Conservation (phyloP, 176 grass and related monocot species). For the Otatea glauca region DNA sequence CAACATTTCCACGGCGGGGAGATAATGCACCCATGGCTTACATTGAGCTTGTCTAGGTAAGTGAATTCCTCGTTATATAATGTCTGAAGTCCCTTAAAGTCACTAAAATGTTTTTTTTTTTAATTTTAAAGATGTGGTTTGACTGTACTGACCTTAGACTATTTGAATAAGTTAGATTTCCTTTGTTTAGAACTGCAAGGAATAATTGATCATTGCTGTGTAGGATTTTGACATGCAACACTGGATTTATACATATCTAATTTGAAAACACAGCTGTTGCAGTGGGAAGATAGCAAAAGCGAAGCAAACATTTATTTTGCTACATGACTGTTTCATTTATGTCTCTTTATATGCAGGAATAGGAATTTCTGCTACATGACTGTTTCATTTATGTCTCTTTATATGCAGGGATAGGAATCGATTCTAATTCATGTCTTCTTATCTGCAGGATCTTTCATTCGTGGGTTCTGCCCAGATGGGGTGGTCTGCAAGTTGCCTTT, state of each 20-base stretch:
- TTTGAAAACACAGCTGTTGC: not conserved
- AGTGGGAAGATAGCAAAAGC: not conserved
- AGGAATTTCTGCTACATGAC: not conserved
- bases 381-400: not conserved
- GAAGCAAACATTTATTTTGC: not conserved
- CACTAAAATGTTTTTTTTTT: not conserved
- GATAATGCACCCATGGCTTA: constrained; percentile 97
- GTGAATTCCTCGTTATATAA: not conserved
- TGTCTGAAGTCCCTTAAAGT: not conserved
- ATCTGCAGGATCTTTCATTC: not conserved
- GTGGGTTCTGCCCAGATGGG: not conserved
- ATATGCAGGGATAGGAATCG: not conserved
- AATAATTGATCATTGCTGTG: not conserved
- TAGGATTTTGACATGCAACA: not conserved
- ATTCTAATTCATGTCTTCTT: not conserved
- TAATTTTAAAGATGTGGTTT: not conserved
- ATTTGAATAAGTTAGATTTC: constrained; percentile 21
- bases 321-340: not conserved
- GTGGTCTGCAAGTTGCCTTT: not conserved
- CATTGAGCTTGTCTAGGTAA: constrained; percentile 91
- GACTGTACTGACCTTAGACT: not conserved
- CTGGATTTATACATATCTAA: not conserved
- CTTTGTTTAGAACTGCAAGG: not conserved
- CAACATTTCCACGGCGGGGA: constrained; percentile 76
- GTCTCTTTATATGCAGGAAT: not conserved